Evolutionary conservation across 257 asterid species (phyloP).

Genomic region (Scutellaria barbata): DNA sequence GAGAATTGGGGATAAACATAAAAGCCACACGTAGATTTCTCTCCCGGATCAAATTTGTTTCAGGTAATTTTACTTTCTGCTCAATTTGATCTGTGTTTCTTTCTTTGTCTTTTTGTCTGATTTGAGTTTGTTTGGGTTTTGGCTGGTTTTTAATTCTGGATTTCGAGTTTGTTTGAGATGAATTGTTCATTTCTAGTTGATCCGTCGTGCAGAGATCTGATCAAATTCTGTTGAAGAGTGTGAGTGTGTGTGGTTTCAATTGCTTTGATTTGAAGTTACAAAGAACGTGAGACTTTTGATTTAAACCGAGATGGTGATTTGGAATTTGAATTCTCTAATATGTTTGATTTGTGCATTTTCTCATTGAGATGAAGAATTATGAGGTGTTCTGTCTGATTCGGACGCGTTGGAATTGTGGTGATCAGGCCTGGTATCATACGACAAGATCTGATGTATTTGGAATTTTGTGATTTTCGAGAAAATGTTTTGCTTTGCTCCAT

Average conservation of each 20-base stretch:
- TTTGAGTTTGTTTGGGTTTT: slow-evolving; percentile 8
- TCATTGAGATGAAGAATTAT: slow-evolving; percentile 9
- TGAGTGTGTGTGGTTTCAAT: neutral
- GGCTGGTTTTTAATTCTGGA: neutral
- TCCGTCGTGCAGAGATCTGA: slow-evolving; percentile 43
- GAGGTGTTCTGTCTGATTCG: neutral
- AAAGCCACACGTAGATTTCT: slow-evolving; percentile 23
- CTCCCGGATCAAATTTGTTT: slow-evolving; percentile 31
- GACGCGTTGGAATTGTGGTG: slow-evolving; percentile 29
- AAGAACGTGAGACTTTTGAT: slow-evolving; percentile 14
- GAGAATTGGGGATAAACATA: slow-evolving; percentile 9
- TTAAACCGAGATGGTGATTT: slow-evolving; percentile 9
- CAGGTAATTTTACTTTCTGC: slow-evolving; percentile 34
- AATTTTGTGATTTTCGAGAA: neutral
- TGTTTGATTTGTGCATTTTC: slow-evolving; percentile 27
- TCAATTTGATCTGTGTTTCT: neutral
- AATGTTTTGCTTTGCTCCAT: neutral
- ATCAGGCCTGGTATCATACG: slow-evolving; percentile 25
- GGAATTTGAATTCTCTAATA: slow-evolving; percentile 21
- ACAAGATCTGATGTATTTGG: slow-evolving; percentile 36
- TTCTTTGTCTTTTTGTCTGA: neutral
- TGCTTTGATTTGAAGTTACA: slow-evolving; percentile 21
- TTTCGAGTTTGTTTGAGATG: slow-evolving; percentile 18
- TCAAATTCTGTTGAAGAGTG: slow-evolving; percentile 23
- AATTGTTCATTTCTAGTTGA: slow-evolving; percentile 28